phyloP scores from a whole-genome alignment of 345 rosid genomes.

The Garcia nutans region DNA sequence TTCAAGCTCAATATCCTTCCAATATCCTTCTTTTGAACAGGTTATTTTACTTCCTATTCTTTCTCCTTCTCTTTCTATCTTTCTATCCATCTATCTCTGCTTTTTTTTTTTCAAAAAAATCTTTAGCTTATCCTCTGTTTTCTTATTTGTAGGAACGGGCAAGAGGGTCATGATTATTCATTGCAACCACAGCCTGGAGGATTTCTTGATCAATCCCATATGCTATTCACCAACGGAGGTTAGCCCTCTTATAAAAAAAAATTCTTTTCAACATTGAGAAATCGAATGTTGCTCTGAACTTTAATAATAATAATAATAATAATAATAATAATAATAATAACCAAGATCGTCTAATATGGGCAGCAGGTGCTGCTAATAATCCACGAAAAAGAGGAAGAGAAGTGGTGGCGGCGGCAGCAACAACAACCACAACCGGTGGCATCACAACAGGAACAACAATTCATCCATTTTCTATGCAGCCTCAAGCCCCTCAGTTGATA shows the following conservation, averaged over 20 bases:
- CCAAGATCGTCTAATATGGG: not conserved
- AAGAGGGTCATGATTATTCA: conserved; percentile 60
- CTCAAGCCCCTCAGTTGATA: conserved; percentile 47
- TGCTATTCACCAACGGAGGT: conserved; percentile 42
- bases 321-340: too few relatives aligned
- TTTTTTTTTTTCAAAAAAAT: not conserved
- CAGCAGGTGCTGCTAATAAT: conserved; percentile 25
- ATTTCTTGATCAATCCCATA: conserved; percentile 55
- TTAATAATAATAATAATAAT: too few relatives aligned
- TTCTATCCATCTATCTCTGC: not conserved
- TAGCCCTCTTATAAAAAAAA: too few relatives aligned
- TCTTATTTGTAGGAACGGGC: conserved; percentile 51
- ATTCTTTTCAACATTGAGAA: not conserved
- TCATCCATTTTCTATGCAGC: conserved; percentile 40
- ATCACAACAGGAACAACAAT: conserved; percentile 7
- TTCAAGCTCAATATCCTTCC: conserved; percentile 87
- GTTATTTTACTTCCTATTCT: conserved; percentile 18
- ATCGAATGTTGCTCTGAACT: not conserved
- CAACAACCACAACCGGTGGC: conserved; percentile 10
- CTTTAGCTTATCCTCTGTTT: not conserved
- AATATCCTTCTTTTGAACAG: conserved; percentile 74
- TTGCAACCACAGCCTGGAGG: conserved; percentile 53
- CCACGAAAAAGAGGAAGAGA: conserved; percentile 71
- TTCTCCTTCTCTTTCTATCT: not conserved
- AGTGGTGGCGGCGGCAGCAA: conserved; percentile 5